Evolutionary conservation across 2,329 filamentous ascomycete species (phyloP), one percentile per base, ranked within the genome.

Genomic region (Fusarium guadeloupense): DNA sequence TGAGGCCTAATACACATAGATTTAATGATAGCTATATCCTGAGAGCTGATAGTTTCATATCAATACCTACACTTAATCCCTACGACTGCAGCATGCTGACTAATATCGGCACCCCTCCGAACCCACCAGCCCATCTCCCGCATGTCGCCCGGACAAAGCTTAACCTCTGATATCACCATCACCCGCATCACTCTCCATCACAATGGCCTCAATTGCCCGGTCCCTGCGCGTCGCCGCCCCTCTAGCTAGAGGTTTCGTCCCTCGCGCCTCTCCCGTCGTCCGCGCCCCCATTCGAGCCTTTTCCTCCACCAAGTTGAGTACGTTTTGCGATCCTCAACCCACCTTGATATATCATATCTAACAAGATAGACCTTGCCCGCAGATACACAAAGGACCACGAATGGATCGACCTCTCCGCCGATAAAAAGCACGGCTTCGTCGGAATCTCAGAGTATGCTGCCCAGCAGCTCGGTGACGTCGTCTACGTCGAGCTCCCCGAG

Each of bases 351-450:
- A 14, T 6, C 44, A 23, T 21, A 23, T 19, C 38, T 54, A 38
- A 54, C 43, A 34, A 37, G 13, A 7, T 62, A 91, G 88, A 79
- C 71, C 80, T 83, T 50, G 80, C 85, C 64, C 94, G 95, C 80
- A 91, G 89, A 76, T 99, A 96, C 83, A 97, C 95, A 66, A 90
- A 93, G 76, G 94, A 97, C 75, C 95, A 99, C 83, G 95, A 99
- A 82, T 99, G 95, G 95, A 88, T 99, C 75, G 93, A 97, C 78
- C 81, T 97, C 58, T 89, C 88, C 52, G 87, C 86, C 45, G 91
- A 96, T 78, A 88, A 89, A 75, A 94, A 91, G 78, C 89, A 89
- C 43, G 93, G 91, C 82, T 86, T 84, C 45, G 82, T 89, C 68
- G 95, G 95, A 59, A 96, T 99, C 76, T 95, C 92, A 52, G 83